Base-by-base conservation (phyloP, 2,329 filamentous ascomycete genomes). In the Xylariomycetidae sp. region DNA sequence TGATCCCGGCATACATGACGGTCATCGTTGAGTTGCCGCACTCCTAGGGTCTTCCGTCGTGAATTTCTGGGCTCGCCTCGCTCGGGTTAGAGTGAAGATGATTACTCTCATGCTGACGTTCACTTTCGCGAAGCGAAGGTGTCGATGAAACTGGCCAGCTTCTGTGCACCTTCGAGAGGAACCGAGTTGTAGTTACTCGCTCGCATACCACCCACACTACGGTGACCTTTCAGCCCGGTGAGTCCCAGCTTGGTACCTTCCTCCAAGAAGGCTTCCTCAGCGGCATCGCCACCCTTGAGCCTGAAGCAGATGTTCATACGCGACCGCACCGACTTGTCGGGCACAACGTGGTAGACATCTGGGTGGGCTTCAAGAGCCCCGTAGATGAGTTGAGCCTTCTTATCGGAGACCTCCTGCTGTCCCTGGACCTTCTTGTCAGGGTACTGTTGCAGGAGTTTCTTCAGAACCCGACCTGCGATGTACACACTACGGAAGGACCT, bases 291-390 rank as follows among this genome's bases (percentile, higher is more conserved):
- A 25, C 80, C 76, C 27, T 70, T 74, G 29, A 94, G 72, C 12
- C 88, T 70, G 71, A 95, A 95, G 70, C 88, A 95, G 38, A 96
- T 85, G 62, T 96, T 96, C 84, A 96, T 95, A 35, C 87, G 71
- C 49, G 85, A 94, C 36, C 89, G 82, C 3, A 74, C 82, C 15
- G 67, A 66, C 62, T 83, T 84, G 47, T 83, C 73, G 0, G 88
- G 86, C 0, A 95, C 79, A 19, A 95, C 59, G 38, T 67, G 70
- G 64, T 93, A 96, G n/a, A 82, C 63, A 0, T 79, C 65, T 0
- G 84, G 74, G 48, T 84, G 69, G 27, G 74, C 75, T 47, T 95
- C 90, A 6, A 96, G 70, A 1, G 79, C 79, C 2, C 60, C 67
- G 54, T 98, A 96, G 34, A 96, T 78, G 19, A 84, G 56, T 12